Conservation (phyloP, 2,329 filamentous ascomycete genomes). For the Ascochyta viciae-villosae region DNA sequence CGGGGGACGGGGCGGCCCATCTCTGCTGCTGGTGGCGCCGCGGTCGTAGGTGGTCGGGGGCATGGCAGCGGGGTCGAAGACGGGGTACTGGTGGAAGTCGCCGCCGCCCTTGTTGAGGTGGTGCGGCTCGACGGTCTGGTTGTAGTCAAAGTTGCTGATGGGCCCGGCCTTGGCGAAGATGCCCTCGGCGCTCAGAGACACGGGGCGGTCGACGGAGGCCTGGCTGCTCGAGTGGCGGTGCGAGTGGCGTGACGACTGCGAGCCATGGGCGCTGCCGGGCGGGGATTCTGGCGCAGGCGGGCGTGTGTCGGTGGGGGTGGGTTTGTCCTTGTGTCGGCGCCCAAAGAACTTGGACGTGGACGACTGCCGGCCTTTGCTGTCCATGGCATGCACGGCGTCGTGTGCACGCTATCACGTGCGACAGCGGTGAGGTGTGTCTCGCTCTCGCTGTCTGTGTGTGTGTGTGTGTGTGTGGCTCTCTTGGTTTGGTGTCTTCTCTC, state of each 20-base stretch:
- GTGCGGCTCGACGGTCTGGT: constrained; percentile 79
- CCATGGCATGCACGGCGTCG: constrained; percentile 47
- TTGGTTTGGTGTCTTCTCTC: too few relatives aligned
- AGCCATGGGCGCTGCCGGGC: constrained; percentile 66
- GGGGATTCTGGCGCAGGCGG: constrained; percentile 67
- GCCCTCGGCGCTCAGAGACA: constrained; percentile 67
- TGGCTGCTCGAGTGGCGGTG: constrained; percentile 53
- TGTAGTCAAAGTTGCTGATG: constrained; percentile 81
- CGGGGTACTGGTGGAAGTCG: constrained; percentile 91
- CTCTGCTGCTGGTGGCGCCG: constrained; percentile 50
- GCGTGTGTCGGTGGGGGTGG: constrained; percentile 32
- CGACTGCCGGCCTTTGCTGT: constrained; percentile 83
- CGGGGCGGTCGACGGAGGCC: constrained; percentile 72
- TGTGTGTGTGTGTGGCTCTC: too few relatives aligned
- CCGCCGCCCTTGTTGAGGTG: constrained; percentile 78
- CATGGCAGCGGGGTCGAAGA: constrained; percentile 65
- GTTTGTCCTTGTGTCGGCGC: constrained; percentile 78
- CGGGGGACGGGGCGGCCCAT: constrained; percentile 67
- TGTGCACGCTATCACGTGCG: too few relatives aligned
- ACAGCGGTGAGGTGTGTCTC: too few relatives aligned
- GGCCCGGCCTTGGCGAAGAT: constrained; percentile 80
- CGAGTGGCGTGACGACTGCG: constrained; percentile 73
- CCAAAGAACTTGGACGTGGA: constrained; percentile 87
- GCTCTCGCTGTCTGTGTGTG: too few relatives aligned
- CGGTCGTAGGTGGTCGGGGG: constrained; percentile 58